Evolutionary conservation across 257 asterid genomes (phyloP).

Genomic region (Apocynum venetum): DNA sequence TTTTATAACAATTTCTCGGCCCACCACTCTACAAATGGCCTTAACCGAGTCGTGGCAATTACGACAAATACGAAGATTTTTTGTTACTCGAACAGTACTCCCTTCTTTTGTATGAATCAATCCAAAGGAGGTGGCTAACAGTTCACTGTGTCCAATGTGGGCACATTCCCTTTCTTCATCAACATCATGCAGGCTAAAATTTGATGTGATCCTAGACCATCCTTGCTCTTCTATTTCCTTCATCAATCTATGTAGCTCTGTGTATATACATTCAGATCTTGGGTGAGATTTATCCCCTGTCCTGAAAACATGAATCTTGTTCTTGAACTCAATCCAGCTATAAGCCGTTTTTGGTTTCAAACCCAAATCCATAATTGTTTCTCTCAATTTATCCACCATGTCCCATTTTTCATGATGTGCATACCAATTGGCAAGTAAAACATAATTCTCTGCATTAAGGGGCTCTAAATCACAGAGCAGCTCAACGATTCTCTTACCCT

Average conservation of each 20-base stretch:
- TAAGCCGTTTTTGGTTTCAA: constrained; percentile 25
- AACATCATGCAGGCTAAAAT: constrained; percentile 24
- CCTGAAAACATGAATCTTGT: constrained; percentile 31
- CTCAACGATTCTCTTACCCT: constrained; percentile 16
- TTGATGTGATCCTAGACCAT: background rate
- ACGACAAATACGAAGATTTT: constrained; percentile 22
- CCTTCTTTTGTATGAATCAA: constrained; percentile 17
- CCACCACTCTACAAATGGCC: constrained; percentile 16
- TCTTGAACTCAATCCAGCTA: constrained; percentile 33
- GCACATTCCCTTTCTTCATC: constrained; percentile 29
- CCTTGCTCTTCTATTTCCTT: constrained; percentile 17
- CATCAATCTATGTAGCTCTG: constrained; percentile 13
- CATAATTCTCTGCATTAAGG: constrained; percentile 22
- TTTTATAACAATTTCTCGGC: constrained; percentile 20
- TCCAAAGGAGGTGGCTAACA: constrained; percentile 30
- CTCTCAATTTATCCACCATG: constrained; percentile 20
- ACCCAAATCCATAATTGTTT: constrained; percentile 16
- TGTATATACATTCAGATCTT: constrained; percentile 13
- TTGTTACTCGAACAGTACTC: constrained; percentile 16
- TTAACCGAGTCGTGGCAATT: constrained; percentile 22
- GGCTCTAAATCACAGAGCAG: constrained; percentile 30
- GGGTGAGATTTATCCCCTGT: constrained; percentile 32
- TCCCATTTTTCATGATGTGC: constrained; percentile 20
- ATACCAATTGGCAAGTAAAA: constrained; percentile 24
- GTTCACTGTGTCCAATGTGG: constrained; percentile 23